These are phyloP conservation scores for Jatropha podagrica DNA, from an alignment of 441 rosid species.

Conservation along the genomic window DNA sequence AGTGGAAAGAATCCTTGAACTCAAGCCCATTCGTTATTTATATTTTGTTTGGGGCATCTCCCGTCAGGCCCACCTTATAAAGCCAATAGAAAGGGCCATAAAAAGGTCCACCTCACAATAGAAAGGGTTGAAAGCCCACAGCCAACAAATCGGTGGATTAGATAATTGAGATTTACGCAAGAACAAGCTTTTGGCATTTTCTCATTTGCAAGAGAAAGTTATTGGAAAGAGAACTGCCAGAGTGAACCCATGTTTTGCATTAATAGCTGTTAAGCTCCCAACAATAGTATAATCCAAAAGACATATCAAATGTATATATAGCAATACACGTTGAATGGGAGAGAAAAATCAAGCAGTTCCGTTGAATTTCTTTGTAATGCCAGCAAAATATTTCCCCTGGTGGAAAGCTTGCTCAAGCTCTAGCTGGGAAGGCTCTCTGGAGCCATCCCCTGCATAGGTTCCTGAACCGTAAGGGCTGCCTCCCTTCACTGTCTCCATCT, in stretches of 20 bases:
- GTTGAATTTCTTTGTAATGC: conserved; percentile 81
- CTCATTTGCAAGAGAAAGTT: neutral
- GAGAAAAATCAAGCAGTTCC: conserved; percentile 34
- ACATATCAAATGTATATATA: neutral
- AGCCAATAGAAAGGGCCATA: too few relatives aligned
- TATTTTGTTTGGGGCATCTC: too few relatives aligned
- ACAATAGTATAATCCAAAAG: conserved; percentile 4
- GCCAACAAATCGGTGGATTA: too few relatives aligned
- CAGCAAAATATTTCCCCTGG: conserved; percentile 93
- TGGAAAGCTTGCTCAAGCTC: conserved; percentile 88
- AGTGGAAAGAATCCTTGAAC: too few relatives aligned
- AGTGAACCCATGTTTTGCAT: neutral
- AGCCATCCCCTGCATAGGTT: conserved; percentile 86
- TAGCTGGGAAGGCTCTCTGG: conserved; percentile 79
- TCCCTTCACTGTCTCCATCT: conserved; percentile 92
- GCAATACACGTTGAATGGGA: neutral
- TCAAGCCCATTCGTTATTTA: too few relatives aligned
- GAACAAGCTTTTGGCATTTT: neutral
- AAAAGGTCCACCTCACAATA: too few relatives aligned
- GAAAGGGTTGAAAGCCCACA: too few relatives aligned
- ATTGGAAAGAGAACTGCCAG: too few relatives aligned
- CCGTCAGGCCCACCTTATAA: too few relatives aligned
- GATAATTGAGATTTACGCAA: too few relatives aligned
- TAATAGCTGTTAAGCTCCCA: neutral
- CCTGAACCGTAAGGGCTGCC: conserved; percentile 98